Evolutionary conservation across 75 land plant species (phyloP).

Genomic region (Chamaecyparis obtusa): DNA sequence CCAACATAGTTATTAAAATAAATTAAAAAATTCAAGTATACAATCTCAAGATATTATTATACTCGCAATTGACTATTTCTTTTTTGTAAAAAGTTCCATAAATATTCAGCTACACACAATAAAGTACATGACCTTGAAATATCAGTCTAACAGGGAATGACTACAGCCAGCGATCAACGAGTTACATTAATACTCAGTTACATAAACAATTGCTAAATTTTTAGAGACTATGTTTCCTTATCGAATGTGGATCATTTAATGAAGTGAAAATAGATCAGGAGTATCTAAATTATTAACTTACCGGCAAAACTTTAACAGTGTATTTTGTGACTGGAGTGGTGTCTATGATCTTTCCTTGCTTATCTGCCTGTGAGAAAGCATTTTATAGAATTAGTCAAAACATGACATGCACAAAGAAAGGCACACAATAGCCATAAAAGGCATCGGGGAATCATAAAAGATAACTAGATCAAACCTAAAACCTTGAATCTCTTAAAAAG

Average conservation of each 20-base stretch:
- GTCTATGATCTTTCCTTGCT: constrained; percentile 44
- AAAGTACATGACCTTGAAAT: background rate
- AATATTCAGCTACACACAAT: background rate
- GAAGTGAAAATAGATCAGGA: background rate
- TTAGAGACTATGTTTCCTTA: background rate
- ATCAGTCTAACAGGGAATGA: background rate
- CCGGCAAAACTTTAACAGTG: constrained; percentile 75
- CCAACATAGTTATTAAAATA: background rate
- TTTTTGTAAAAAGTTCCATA: background rate
- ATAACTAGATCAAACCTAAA: background rate
- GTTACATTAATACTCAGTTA: background rate
- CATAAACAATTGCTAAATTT: background rate
- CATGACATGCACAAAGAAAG: background rate
- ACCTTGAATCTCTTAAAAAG: background rate
- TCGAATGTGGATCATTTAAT: background rate
- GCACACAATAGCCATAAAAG: background rate
- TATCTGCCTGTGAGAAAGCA: constrained; percentile 39
- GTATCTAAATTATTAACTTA: constrained; percentile 30
- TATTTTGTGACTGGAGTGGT: constrained; percentile 50
- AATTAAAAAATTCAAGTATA: background rate
- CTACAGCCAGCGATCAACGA: background rate
- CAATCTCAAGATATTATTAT: background rate
- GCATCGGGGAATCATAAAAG: background rate
- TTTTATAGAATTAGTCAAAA: background rate
- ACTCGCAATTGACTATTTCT: background rate